Base-by-base conservation (phyloP, 163 green algal species). In the Chlorella variabilis region DNA sequence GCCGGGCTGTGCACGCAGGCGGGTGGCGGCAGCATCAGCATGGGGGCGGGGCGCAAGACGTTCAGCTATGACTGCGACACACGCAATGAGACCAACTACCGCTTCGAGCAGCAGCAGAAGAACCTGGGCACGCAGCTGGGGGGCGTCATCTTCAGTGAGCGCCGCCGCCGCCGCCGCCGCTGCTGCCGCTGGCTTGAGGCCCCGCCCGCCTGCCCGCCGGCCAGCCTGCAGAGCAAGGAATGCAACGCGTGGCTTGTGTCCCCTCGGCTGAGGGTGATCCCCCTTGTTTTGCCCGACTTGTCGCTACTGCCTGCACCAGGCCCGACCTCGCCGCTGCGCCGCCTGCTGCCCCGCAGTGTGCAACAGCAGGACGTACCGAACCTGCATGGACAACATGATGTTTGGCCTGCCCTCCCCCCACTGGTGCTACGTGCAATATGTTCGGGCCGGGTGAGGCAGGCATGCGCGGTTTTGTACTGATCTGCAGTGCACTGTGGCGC, bases 401-500 rank as follows among this genome's bases (percentile, higher is more conserved):
- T 84, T 84, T 66, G 79, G 79, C 1, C 62, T 84, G 58, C 79
- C 79, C 13, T 13, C 36, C 2, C 25, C 51, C 7, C 79, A 84
- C 79, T 84, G 79, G 79, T 76, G 58, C 58, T 84, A 84, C 45
- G 79, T 84, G 70, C 73, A 84, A 29, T 70, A 84, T 59, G 31
- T 84, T 0, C 41, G 51, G 7, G n/a, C 21, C 3, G 70, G 79
- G 67, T 84, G 78, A 84, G 78, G 48, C 25, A n/a, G n/a, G n/a
- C n/a, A n/a, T n/a, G n/a, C n/a, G n/a, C n/a, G n/a, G n/a, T n/a
- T n/a, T n/a, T n/a, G n/a, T n/a, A n/a, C n/a, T n/a, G n/a, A n/a
- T n/a, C n/a, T n/a, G n/a, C 45, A 54, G 45, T 54, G 15, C 45
- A 54, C 45, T 54, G 45, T 54, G 45, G 45, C 45, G 15, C 11